These are phyloP conservation scores for Ophiocordyceps polyrhachis-furcata DNA, from an alignment of 2,329 filamentous ascomycete species.

Conservation along the genomic window DNA sequence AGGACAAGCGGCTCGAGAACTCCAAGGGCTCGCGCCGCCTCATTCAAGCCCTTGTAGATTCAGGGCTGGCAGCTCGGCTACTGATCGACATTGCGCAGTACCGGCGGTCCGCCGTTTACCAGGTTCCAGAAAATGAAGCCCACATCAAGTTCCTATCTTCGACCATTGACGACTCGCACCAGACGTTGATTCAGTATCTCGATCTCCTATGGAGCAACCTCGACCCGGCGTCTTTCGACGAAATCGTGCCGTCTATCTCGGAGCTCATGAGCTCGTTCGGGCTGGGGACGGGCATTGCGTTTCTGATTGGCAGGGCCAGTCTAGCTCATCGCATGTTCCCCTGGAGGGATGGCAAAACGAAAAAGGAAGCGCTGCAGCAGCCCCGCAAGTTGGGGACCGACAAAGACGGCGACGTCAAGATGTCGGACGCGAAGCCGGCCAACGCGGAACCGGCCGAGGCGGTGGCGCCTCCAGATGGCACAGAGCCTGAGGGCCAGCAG, in stretches of 20 bases:
- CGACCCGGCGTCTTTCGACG: conserved; percentile 56
- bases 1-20: conserved; percentile 66
- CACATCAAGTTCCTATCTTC: conserved; percentile 82
- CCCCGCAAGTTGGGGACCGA: conserved; percentile 17
- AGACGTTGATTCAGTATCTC: conserved; percentile 70
- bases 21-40: conserved; percentile 60
- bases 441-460: conserved; percentile 10
- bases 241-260: conserved; percentile 55
- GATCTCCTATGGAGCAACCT: conserved; percentile 74
- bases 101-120: conserved; percentile 68
- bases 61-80: conserved; percentile 60
- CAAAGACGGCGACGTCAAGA: conserved; percentile 38
- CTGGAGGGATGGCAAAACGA: conserved; percentile 15
- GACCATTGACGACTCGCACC: conserved; percentile 77
- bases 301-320: conserved; percentile 62
- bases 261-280: conserved; percentile 62
- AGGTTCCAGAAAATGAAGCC: conserved; percentile 48
- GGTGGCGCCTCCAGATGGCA: conserved; percentile 9
- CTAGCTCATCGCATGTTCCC: conserved; percentile 45
- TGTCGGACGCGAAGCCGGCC: conserved; percentile 20
- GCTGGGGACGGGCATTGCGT: conserved; percentile 63
- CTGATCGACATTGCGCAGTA: conserved; percentile 86
- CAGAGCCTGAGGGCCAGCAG: conserved; percentile 15
- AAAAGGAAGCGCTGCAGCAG: conserved; percentile 8
- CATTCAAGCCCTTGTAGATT: conserved; percentile 59